Evolutionary conservation across 345 rosid genomes (phyloP).

Genomic region (Eucalyptus leucophloia): DNA sequence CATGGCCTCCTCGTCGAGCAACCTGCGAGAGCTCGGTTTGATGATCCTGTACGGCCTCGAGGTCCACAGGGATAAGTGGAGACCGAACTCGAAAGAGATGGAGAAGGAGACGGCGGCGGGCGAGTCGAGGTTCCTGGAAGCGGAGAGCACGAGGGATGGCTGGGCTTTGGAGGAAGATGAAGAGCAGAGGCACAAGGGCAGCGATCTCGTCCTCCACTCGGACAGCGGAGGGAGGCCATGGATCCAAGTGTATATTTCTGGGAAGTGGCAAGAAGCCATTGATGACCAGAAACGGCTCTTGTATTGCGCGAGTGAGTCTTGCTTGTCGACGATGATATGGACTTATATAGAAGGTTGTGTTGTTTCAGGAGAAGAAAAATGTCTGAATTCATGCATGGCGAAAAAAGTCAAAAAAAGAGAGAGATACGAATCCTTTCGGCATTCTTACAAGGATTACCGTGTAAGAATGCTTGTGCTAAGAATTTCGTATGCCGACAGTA

Average conservation of each 20-base stretch:
- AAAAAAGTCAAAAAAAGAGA: neutral
- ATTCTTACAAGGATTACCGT: neutral
- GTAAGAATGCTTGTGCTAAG: neutral
- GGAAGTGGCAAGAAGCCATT: slow-evolving; percentile 48
- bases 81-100: slow-evolving; percentile 24
- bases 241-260: slow-evolving; percentile 52
- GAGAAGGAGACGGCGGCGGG: slow-evolving; percentile 27
- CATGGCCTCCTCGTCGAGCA: slow-evolving; percentile 21
- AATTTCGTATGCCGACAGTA: neutral
- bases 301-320: neutral
- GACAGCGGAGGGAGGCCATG: slow-evolving; percentile 43
- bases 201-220: slow-evolving; percentile 44
- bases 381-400: neutral
- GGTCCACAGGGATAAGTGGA: slow-evolving; percentile 48
- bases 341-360: neutral
- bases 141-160: slow-evolving; percentile 44
- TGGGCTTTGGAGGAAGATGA: slow-evolving; percentile 29
- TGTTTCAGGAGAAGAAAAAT: neutral
- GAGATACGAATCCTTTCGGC: neutral
- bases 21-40: slow-evolving; percentile 14
- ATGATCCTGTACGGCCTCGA: slow-evolving; percentile 42
- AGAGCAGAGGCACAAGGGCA: slow-evolving; percentile 7
- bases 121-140: slow-evolving; percentile 18
- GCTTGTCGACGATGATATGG: neutral
- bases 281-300: neutral